Conservation (phyloP, 2,329 filamentous ascomycete species). For the Fusarium odoratissimum region DNA sequence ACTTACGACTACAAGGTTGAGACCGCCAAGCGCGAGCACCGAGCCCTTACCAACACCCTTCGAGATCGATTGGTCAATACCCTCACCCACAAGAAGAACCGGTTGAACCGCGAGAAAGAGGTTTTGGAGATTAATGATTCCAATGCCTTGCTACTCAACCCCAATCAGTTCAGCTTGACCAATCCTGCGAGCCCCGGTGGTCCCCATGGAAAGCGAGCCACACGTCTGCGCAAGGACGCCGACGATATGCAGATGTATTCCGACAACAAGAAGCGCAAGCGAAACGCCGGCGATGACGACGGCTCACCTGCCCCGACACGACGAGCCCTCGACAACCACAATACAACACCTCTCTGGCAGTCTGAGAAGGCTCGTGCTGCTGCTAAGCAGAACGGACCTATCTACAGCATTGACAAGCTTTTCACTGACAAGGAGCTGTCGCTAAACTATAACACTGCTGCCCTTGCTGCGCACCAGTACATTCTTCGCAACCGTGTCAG, state of each 20-base stretch:
- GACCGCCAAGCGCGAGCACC: conserved; percentile 71
- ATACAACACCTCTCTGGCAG: conserved; percentile 71
- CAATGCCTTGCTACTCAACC: conserved; percentile 73
- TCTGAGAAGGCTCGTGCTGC: conserved; percentile 66
- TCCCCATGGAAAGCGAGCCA: conserved; percentile 71
- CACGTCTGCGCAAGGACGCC: conserved; percentile 69
- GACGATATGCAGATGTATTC: conserved; percentile 68
- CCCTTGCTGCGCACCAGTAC: conserved; percentile 71
- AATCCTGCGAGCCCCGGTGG: conserved; percentile 74
- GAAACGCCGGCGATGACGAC: conserved; percentile 69
- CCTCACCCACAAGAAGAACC: conserved; percentile 72
- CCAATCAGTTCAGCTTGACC: conserved; percentile 74
- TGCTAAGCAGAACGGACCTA: conserved; percentile 67
- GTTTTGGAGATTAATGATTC: conserved; percentile 75
- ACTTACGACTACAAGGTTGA: conserved; percentile 71
- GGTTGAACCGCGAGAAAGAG: conserved; percentile 74
- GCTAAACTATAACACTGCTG: conserved; percentile 72
- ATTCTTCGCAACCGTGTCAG: conserved; percentile 68
- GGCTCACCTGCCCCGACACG: conserved; percentile 71
- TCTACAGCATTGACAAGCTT: conserved; percentile 76
- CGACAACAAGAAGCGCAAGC: conserved; percentile 72
- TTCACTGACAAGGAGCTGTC: conserved; percentile 77
- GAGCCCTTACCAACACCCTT: conserved; percentile 68
- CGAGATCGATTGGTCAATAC: conserved; percentile 75
- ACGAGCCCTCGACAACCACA: conserved; percentile 65